These are phyloP conservation scores for Penicillium janthinellum DNA, from an alignment of 2,329 filamentous ascomycete species.

Conservation along the genomic window DNA sequence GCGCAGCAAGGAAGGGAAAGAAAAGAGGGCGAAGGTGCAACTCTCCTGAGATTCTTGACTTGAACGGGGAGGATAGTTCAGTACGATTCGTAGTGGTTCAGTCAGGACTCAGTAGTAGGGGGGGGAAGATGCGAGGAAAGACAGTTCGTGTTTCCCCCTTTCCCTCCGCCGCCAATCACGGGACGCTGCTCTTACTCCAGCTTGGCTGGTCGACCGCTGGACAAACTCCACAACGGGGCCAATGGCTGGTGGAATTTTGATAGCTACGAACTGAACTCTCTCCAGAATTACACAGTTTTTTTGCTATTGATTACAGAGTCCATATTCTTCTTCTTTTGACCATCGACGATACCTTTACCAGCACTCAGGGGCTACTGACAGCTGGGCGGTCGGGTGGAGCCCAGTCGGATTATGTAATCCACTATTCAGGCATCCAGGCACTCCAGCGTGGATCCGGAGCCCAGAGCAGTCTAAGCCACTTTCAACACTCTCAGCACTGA, in stretches of 20 bases:
- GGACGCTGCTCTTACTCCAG: constrained; percentile 23
- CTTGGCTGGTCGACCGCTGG: constrained; percentile 5
- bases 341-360: not conserved
- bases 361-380: constrained; percentile 31
- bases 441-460: constrained; percentile 6
- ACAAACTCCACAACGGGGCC: constrained; percentile 11
- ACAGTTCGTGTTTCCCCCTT: constrained; percentile 36
- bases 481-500: not conserved
- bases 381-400: constrained; percentile 30
- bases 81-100: not conserved
- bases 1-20: constrained; percentile 24
- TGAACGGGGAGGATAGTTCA: constrained; percentile 18
- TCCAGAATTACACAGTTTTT: too few relatives aligned
- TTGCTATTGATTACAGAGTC: not conserved
- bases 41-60: constrained; percentile 30
- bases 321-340: not conserved
- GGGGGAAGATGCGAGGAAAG: constrained; percentile 24
- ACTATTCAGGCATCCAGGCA: constrained; percentile 18
- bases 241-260: not conserved
- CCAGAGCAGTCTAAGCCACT: too few relatives aligned
- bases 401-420: constrained; percentile 22
- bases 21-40: constrained; percentile 27
- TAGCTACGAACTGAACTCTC: not conserved
- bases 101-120: constrained; percentile 9
- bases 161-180: constrained; percentile 32